Evolutionary conservation across 352 stramenopile genomes (phyloP).

Genomic region (Thalassiosira oceanica): DNA sequence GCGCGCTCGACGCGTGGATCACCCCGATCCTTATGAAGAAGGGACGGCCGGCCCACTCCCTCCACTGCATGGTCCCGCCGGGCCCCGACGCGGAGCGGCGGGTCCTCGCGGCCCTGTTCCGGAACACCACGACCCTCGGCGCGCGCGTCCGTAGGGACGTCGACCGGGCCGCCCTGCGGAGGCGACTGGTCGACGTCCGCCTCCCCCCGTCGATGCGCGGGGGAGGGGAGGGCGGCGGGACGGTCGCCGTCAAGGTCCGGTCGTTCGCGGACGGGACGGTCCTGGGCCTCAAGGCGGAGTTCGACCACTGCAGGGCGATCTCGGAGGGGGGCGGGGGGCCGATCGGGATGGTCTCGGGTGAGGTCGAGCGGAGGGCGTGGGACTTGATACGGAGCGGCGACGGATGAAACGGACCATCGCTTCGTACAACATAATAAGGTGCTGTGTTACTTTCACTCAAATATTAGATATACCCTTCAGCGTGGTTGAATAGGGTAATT

Average conservation of each 20-base stretch:
- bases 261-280: constrained; percentile 56
- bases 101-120: constrained; percentile 68
- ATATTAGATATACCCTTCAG: too few species aligned
- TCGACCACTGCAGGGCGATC: constrained; percentile 76
- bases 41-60: constrained; percentile 57
- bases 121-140: constrained; percentile 76
- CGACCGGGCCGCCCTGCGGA: constrained; percentile 50
- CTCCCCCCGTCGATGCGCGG: constrained; percentile 38
- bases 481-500: too few species aligned
- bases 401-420: too few species aligned
- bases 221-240: constrained; percentile 31
- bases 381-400: constrained; percentile 4
- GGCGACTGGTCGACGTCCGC: constrained; percentile 52
- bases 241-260: constrained; percentile 69
- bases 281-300: constrained; percentile 75
- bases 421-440: too few species aligned
- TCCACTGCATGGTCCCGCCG: constrained; percentile 67
- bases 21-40: constrained; percentile 82
- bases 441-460: too few species aligned
- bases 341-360: constrained; percentile 54
- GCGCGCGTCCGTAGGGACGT: constrained; percentile 63
- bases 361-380: constrained; percentile 84
- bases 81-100: constrained; percentile 11
- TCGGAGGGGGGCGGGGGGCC: constrained; percentile 48
- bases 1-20: constrained; percentile 75